Percentiles rank a stretch among this genome's conserved stretches.
These are phyloP conservation scores for Metarhizium sp. DNA, from an alignment of 2,329 filamentous ascomycete species.

Conservation along the genomic window DNA sequence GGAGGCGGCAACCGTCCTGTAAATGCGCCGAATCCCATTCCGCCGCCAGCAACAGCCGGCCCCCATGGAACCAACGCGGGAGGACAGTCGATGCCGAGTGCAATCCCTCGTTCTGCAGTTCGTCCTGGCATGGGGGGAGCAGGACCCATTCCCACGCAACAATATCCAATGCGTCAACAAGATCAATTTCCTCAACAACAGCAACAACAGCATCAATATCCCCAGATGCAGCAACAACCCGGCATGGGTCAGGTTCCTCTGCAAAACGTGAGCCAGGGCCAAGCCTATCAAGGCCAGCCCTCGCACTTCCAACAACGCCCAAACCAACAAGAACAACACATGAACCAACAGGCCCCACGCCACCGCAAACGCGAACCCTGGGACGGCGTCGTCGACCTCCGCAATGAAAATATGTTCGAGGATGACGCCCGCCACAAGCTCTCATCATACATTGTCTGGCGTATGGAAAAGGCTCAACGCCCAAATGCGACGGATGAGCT, in stretches of 20 bases:
- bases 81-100: background rate
- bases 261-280: background rate
- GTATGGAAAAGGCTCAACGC: slow-evolving; percentile 29
- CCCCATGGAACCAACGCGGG: background rate
- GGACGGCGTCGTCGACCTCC: slow-evolving; percentile 25
- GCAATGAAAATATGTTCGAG: slow-evolving; percentile 25
- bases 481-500: slow-evolving; percentile 24
- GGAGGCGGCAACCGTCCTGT: background rate
- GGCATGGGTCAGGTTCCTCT: background rate
- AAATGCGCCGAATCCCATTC: background rate
- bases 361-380: slow-evolving; percentile 10
- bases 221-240: background rate
- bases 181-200: background rate
- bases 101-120: background rate
- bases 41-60: background rate
- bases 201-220: background rate
- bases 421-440: slow-evolving; percentile 28
- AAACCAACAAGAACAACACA: background rate
- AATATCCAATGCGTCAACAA: background rate
- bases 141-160: background rate
- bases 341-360: background rate
- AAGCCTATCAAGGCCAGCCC: background rate
- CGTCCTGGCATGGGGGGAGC: background rate
- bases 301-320: background rate
- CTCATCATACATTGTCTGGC: slow-evolving; percentile 30